Conservation (phyloP, 805 yeast genomes). For the Wickerhamiella spandovensis region DNA sequence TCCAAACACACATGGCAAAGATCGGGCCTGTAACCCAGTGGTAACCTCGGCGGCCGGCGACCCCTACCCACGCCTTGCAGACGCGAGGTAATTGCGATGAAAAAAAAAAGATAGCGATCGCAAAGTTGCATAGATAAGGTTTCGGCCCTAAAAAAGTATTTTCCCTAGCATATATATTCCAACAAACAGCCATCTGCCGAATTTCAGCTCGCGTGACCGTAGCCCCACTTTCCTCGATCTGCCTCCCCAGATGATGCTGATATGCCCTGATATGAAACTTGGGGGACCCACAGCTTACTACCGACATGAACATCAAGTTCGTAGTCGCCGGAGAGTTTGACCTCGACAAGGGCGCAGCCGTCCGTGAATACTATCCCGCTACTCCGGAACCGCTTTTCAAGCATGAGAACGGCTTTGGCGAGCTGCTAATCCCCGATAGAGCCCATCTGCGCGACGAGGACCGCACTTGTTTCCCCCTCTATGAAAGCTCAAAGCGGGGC, state of each 20-base stretch:
- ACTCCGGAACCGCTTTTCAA: conserved; percentile 12
- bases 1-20: too few relatives aligned
- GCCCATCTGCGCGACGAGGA: conserved; percentile 43
- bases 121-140: background rate
- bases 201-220: background rate
- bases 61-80: background rate
- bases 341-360: conserved; percentile 55
- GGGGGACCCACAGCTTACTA: background rate
- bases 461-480: conserved; percentile 39
- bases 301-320: conserved; percentile 34
- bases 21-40: background rate
- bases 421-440: conserved; percentile 48
- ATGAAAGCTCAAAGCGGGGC: conserved; percentile 10
- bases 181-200: background rate
- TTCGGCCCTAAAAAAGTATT: background rate
- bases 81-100: background rate
- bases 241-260: too few relatives aligned
- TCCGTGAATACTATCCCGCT: conserved; percentile 47
- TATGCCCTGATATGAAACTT: background rate
- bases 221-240: too few relatives aligned
- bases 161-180: too few relatives aligned
- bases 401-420: conserved; percentile 30
- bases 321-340: conserved; percentile 70
- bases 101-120: background rate
- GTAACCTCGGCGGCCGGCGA: background rate